These are phyloP conservation scores for Haplosporangium gracile DNA, from an alignment of 192 early-diverging fungal genomes.

Conservation along the genomic window DNA sequence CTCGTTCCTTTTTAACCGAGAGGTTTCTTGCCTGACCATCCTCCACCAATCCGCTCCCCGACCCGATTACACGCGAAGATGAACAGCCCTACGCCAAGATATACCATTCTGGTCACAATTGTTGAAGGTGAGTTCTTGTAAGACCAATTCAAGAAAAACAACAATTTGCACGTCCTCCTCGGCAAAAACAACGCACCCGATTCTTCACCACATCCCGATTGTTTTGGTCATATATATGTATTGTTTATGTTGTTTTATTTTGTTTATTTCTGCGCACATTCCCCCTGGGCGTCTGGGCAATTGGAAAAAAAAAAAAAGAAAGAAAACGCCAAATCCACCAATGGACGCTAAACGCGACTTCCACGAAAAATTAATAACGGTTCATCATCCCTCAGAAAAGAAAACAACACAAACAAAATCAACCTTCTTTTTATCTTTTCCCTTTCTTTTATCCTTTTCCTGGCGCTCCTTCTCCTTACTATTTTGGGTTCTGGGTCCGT, in stretches of 20 bases:
- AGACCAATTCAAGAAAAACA: background rate
- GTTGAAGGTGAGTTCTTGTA: constrained; percentile 38
- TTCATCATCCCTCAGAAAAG: background rate
- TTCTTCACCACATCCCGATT: background rate
- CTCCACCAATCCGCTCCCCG: background rate
- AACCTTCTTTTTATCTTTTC: constrained; percentile 14
- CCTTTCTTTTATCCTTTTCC: background rate
- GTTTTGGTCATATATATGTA: background rate
- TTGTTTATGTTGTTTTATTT: background rate
- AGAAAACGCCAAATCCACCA: background rate
- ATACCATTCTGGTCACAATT: constrained; percentile 58
- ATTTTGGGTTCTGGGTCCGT: background rate
- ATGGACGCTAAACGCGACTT: background rate
- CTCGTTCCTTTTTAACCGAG: background rate
- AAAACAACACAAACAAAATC: background rate
- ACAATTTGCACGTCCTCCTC: background rate
- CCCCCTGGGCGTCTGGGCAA: background rate
- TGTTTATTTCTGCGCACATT: background rate
- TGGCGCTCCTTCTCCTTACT: background rate
- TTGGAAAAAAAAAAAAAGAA: background rate
- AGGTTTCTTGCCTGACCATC: background rate
- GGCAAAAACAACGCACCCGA: background rate
- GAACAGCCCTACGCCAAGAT: constrained; percentile 46
- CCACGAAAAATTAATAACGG: background rate
- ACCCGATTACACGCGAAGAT: constrained; percentile 10